These are phyloP conservation scores for Trichoderma sp. DNA, from an alignment of 2,329 filamentous ascomycete species.

Conservation along the genomic window DNA sequence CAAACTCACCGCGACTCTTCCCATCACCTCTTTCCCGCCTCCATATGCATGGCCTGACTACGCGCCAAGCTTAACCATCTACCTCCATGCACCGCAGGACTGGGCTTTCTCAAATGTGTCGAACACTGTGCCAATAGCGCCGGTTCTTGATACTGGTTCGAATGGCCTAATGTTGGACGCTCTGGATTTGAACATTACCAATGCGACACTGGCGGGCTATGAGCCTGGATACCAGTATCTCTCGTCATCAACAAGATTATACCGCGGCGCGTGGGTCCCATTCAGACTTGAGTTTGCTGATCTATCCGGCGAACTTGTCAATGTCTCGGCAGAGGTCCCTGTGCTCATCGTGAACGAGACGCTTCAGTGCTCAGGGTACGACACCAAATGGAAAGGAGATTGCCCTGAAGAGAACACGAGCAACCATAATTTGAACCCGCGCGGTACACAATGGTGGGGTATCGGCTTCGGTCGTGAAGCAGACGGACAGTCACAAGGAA, in stretches of 20 bases:
- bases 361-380: not conserved
- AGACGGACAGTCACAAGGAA: not conserved
- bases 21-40: not conserved
- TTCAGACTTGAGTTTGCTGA: not conserved
- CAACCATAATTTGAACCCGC: not conserved
- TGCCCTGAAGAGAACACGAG: not conserved
- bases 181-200: not conserved
- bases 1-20: not conserved
- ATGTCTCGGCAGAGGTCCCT: not conserved
- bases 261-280: not conserved
- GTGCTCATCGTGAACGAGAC: not conserved
- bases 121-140: not conserved
- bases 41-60: not conserved
- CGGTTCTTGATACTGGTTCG: not conserved
- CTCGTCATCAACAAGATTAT: not conserved
- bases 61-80: not conserved
- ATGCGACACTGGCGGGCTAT: not conserved
- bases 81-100: not conserved
- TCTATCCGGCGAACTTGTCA: not conserved
- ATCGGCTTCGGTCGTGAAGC: not conserved
- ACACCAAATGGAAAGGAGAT: not conserved
- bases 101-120: not conserved
- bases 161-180: not conserved
- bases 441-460: not conserved
- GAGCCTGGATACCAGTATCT: not conserved